Evolutionary conservation across 1,284 basidiomycete genomes (phyloP).

Genomic region (Apiotrichum porosum): DNA sequence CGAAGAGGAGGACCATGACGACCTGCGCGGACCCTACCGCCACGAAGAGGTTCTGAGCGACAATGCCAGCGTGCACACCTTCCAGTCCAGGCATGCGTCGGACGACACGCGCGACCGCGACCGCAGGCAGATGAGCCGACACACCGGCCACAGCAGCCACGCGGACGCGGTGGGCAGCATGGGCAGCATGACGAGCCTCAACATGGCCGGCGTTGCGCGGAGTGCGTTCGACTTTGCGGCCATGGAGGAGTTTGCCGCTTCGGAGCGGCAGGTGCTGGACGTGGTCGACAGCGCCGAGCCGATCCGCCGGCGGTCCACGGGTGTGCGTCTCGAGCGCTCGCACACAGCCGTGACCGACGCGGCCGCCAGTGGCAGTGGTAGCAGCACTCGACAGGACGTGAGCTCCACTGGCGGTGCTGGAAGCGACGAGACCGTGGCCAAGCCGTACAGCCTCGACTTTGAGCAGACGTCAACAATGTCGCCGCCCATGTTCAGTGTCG

Average conservation of each 20-base stretch:
- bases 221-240: slow-evolving; percentile 66
- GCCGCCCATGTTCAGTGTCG: slow-evolving; percentile 3
- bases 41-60: slow-evolving; percentile 16
- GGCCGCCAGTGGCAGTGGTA: slow-evolving; percentile 3
- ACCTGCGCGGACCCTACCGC: slow-evolving; percentile 4
- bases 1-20: slow-evolving; percentile 11
- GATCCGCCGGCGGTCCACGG: not conserved
- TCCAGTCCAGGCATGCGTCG: not conserved
- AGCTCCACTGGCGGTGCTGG: not conserved
- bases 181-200: not conserved
- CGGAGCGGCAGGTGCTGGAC: slow-evolving; percentile 58
- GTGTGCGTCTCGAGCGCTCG: not conserved
- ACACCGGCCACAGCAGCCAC: not conserved
- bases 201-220: slow-evolving; percentile 5
- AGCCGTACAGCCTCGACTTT: slow-evolving; percentile 2
- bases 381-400: slow-evolving; percentile 10
- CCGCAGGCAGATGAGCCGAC: not conserved
- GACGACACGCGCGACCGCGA: not conserved
- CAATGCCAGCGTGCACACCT: slow-evolving; percentile 8
- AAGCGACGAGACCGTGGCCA: slow-evolving; percentile 2
- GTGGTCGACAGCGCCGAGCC: slow-evolving; percentile 46
- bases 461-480: too few relatives aligned
- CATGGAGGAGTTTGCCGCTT: slow-evolving; percentile 74
- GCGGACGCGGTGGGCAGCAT: not conserved
- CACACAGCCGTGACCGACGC: not conserved